Base-by-base conservation (phyloP, 345 rosid genomes). In the Combretum micranthum region DNA sequence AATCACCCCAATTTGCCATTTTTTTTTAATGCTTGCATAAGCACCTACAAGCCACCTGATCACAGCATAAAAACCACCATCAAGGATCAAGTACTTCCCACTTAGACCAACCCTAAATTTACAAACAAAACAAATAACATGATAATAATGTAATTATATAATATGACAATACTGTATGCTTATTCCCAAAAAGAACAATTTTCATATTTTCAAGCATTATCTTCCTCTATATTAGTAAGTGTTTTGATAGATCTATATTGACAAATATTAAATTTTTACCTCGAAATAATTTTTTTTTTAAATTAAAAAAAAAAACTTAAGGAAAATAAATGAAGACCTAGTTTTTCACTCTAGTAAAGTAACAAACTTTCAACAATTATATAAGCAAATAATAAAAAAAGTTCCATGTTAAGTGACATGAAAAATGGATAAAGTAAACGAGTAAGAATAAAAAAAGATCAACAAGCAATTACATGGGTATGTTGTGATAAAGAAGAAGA, bases 1-100 rank as follows among this genome's bases (percentile, higher is more conserved):
- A 64, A 68, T 77, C 77, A 19, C 65, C 66, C 18, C 60, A 17
- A 23, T 17, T 37, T 39, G 66, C 70, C 81, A 64, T 68, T 20
- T 32, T 32, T 32, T 32, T 1, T 9, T 9, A 32, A 5, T 32
- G 39, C 39, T 32, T 4, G 39, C 39, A 32, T 32, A 4, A 32
- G 9, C 9, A 32, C 39, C 39, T 4, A 47, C 42, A 45, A 47
- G 42, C 39, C 44, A 15, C 51, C 52, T 50, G 45, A 32, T 52
- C 4, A 13, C 25, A 26, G 53, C 19, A 49, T 42, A 43, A 25
- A 12, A 26, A 22, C 21, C 39, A 32, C 9, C 39, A 32, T n/a
- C n/a, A n/a, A n/a, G 9, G 39, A 7, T 5, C 9, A 32, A 32
- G 39, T 32, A 32, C 39, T 32, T 32, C 39, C 5, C 39, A 32